Base-by-base conservation (phyloP, 495 filamentous ascomycete genomes). In the Hypoxylon perforatum region DNA sequence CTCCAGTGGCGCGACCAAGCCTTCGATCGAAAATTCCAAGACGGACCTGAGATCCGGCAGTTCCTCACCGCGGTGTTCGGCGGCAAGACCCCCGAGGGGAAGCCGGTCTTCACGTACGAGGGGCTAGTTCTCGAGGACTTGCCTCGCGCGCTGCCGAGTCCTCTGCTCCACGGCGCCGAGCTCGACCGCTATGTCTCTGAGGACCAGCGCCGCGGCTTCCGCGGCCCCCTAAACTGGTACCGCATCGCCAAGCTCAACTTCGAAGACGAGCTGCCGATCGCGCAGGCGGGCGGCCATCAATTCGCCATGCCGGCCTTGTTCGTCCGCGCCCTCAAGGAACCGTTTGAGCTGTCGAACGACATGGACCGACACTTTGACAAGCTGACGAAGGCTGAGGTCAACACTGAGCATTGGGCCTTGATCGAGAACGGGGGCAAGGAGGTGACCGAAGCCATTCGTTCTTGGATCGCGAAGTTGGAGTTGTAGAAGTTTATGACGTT, bases 221-320 rank as follows among this genome's bases (percentile, higher is more conserved):
- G 86, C 57, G 89, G 89, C 11, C 86, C 88, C 3, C 76, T 88
- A 85, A 86, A 90, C 62, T 93, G 91, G 91, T 93, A 93, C 71
- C 82, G 87, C 15, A 86, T 82, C 3, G 74, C 80, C 0, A 73
- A 89, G 72, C 74, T 87, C 47, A 93, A 93, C 68, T 88, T 84
- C 70, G 78, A 89, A 21, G 89, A 93, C 8, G 51, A 66, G n/a
- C 28, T 66, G 30, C 57, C 63, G 15, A 51, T 61, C 17, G 57
- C 56, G 0, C 22, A 51, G 38, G 51, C 50, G 0, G 63, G 61
- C 3, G 53, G 57, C 1, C 17, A 45, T 2, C 49, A 28, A 23
- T 67, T 67, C 15, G 22, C 51, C 4, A 51, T 57, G 57, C 64
- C 64, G 18, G 18, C 41, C 7, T 28, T 59, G 18, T 57, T 50